A percentile compares a stretch with the other conserved stretches of the same genome.
Evolutionary conservation across 1,284 basidiomycete species (phyloP).

Genomic region (Prillingera fragicola): DNA sequence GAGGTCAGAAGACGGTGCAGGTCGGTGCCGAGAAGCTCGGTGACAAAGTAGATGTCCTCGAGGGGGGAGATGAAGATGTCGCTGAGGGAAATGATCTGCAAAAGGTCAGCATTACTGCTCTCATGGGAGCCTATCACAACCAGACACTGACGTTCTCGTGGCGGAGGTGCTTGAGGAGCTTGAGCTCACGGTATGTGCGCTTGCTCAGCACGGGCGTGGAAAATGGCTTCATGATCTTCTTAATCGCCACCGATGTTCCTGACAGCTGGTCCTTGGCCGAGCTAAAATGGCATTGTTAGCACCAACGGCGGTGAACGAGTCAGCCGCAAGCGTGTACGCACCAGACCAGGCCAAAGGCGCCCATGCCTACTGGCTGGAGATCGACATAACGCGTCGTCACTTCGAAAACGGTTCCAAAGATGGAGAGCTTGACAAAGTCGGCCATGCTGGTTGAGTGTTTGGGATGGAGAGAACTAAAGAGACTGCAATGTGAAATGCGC

Average conservation of each 20-base stretch:
- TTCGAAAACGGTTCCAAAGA: conserved; percentile 81
- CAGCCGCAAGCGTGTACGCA: conserved; percentile 40
- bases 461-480: too few relatives aligned
- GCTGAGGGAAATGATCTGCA: conserved; percentile 91
- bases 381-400: conserved; percentile 98
- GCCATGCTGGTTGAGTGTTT: conserved; percentile 43
- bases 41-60: conserved; percentile 98
- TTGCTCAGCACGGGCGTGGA: conserved; percentile 97
- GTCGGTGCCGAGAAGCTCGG: conserved; percentile 97
- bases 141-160: conserved; percentile 81
- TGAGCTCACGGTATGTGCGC: conserved; percentile 95
- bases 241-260: conserved; percentile 89
- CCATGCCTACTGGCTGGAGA: conserved; percentile 99
- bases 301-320: background rate
- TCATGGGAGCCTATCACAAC: background rate
- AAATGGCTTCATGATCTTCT: conserved; percentile 99
- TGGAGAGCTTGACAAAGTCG: conserved; percentile 91
- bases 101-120: conserved; percentile 4
- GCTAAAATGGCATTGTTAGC: conserved; percentile 49
- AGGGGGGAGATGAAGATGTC: conserved; percentile 99
- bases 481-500: background rate
- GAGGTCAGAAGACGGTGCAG: conserved; percentile 94
- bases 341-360: conserved; percentile 95
- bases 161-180: conserved; percentile 96
- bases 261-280: conserved; percentile 98